Evolutionary conservation across 2,329 filamentous ascomycete genomes (phyloP).

Genomic region (Pleomassaria siparia): DNA sequence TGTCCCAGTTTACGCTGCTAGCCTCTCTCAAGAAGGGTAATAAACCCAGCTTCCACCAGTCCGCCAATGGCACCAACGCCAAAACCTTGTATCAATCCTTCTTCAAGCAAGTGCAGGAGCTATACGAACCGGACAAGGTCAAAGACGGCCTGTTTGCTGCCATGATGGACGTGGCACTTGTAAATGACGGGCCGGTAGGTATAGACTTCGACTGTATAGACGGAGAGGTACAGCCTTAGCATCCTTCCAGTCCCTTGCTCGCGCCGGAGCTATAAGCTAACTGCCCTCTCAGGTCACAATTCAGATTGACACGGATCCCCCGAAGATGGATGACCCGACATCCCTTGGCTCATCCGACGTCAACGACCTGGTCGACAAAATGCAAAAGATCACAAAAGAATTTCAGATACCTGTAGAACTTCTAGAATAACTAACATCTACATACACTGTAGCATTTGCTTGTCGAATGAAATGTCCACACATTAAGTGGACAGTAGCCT

Average conservation of each 20-base stretch:
- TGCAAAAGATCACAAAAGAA: slow-evolving; percentile 34
- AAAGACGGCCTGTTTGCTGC: slow-evolving; percentile 97
- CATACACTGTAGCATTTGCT: not conserved
- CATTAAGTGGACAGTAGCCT: too few relatives aligned
- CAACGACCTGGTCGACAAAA: slow-evolving; percentile 33
- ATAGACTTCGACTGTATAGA: slow-evolving; percentile 59
- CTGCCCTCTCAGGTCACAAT: slow-evolving; percentile 48
- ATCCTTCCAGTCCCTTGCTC: slow-evolving; percentile 8
- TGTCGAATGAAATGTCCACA: too few relatives aligned
- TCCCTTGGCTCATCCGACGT: slow-evolving; percentile 20
- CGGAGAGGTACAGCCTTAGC: slow-evolving; percentile 54
- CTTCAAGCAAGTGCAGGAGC: slow-evolving; percentile 70
- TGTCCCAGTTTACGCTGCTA: slow-evolving; percentile 94
- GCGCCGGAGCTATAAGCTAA: not conserved
- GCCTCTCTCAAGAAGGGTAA: slow-evolving; percentile 93
- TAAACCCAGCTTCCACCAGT: slow-evolving; percentile 93
- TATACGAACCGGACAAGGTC: slow-evolving; percentile 73
- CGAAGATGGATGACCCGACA: slow-evolving; percentile 38
- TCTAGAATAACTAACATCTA: slow-evolving; percentile 23
- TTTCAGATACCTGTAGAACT: slow-evolving; percentile 38
- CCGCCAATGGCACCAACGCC: slow-evolving; percentile 76
- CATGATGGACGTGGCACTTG: slow-evolving; percentile 95
- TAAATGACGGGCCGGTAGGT: slow-evolving; percentile 81
- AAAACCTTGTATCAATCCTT: slow-evolving; percentile 83
- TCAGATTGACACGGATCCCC: slow-evolving; percentile 51